Conservation (phyloP, 768 basidiomycete species). For the Suillus bovinus region DNA sequence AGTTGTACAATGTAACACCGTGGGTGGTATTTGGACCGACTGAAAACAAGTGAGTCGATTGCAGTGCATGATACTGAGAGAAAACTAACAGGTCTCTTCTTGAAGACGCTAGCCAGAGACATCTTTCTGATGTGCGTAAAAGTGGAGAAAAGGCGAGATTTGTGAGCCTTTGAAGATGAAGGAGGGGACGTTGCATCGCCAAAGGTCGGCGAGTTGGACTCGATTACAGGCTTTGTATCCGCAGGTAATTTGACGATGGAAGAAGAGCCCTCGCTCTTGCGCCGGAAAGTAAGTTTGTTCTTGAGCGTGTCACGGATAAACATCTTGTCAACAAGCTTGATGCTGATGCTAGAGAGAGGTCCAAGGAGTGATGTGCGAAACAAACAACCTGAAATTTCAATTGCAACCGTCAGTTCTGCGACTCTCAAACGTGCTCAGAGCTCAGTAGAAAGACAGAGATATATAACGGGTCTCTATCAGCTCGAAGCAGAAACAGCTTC, state of each 20-base stretch:
- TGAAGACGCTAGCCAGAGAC: conserved; percentile 1
- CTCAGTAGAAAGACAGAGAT: background rate
- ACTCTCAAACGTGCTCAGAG: background rate
- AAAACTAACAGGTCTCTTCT: background rate
- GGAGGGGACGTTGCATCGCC: background rate
- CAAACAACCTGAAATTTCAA: background rate
- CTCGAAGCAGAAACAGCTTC: background rate
- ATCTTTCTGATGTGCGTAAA: background rate
- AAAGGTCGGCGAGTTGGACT: background rate
- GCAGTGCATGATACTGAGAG: background rate
- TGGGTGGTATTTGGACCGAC: background rate
- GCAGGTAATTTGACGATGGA: background rate
- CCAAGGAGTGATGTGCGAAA: background rate
- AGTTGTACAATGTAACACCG: background rate
- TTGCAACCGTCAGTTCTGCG: background rate
- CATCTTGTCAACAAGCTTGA: background rate
- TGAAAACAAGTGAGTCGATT: background rate
- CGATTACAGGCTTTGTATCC: background rate
- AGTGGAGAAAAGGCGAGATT: background rate
- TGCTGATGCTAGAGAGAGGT: background rate
- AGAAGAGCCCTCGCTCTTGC: background rate
- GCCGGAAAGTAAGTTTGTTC: background rate
- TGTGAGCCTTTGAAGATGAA: background rate
- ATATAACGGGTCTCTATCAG: background rate
- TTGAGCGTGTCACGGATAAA: background rate